Conservation (phyloP, 306 rosid species). For the Castanospermum australe region DNA sequence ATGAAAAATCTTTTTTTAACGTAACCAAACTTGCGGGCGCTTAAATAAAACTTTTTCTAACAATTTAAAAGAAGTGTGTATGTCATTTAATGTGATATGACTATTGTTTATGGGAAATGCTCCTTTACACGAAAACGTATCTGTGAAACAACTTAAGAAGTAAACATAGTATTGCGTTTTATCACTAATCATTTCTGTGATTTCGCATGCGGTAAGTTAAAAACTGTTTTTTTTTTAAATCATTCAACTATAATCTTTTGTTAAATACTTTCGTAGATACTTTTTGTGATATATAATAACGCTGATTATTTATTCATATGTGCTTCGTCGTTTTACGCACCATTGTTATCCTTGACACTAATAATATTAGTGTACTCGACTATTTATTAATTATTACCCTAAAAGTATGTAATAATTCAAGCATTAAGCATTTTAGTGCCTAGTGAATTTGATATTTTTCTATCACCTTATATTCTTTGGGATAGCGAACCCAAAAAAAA, state of each 20-base stretch:
- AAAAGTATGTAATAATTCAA: background rate
- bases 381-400: background rate
- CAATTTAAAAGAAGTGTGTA: background rate
- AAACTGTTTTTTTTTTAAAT: no score
- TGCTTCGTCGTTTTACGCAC: background rate
- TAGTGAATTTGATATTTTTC: background rate
- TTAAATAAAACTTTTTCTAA: background rate
- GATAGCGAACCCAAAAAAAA: no score
- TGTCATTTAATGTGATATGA: background rate
- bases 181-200: no score
- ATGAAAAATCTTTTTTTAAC: background rate
- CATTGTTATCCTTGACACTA: background rate
- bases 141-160: no score
- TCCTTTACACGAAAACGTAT: no score
- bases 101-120: no score
- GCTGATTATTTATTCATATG: background rate
- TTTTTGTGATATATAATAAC: no score
- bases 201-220: no score
- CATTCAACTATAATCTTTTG: no score
- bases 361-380: background rate
- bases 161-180: no score
- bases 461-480: no score
- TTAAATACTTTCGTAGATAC: no score
- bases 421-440: background rate
- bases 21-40: background rate